Percentiles rank a stretch among this genome's conserved stretches.
Conservation (phyloP, 495 filamentous ascomycete species). For the Neurospora sublineolata region DNA sequence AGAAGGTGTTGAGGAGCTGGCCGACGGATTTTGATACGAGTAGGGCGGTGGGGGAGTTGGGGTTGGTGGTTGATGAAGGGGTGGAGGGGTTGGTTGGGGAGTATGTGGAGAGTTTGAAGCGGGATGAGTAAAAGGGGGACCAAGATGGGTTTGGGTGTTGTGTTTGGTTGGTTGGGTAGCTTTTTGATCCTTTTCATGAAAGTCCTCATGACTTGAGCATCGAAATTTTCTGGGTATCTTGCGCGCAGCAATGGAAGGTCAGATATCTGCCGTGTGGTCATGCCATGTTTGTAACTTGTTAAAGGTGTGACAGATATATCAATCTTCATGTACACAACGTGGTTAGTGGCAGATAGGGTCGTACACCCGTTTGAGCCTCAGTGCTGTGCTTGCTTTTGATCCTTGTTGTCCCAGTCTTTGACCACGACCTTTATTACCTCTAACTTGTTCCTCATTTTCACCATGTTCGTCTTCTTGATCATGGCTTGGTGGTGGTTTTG, state of each 20-base stretch:
- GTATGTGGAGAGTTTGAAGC: conserved; percentile 29
- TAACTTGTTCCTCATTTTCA: conserved; percentile 11
- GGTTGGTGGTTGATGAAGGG: conserved; percentile 43
- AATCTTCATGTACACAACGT: neutral
- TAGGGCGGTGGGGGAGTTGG: conserved; percentile 41
- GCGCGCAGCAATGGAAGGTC: neutral
- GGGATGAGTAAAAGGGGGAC: neutral
- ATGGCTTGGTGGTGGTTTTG: neutral
- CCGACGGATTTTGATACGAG: conserved; percentile 53
- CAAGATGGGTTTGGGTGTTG: neutral
- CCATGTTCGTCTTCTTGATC: neutral
- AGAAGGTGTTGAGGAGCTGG: conserved; percentile 67
- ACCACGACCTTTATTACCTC: no score
- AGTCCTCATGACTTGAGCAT: neutral
- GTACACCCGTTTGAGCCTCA: neutral
- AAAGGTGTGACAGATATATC: neutral
- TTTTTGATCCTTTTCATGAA: no score
- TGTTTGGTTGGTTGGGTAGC: neutral
- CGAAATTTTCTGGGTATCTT: neutral
- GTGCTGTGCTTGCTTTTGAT: neutral
- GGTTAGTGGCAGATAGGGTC: neutral
- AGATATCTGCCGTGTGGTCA: neutral
- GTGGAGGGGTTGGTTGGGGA: conserved; percentile 25
- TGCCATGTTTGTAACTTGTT: neutral
- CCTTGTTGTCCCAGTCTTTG: neutral